Conservation (phyloP, 164 flowering plant species). For the Tetracentron sinense region DNA sequence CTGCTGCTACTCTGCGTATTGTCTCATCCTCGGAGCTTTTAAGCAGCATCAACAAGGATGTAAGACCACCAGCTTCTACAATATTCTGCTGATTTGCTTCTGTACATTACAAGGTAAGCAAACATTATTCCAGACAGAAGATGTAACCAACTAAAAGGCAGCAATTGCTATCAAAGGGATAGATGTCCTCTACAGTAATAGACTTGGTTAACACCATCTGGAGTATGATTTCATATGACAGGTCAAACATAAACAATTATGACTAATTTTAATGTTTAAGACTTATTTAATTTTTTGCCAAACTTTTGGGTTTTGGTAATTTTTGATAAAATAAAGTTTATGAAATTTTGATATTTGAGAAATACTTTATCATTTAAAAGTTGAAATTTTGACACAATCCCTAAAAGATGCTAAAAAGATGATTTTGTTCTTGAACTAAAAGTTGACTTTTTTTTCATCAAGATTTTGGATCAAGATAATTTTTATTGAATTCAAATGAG, state of each 20-base stretch:
- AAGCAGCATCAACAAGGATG: conserved; percentile 81
- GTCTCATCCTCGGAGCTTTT: conserved; percentile 78
- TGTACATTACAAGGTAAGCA: conserved; percentile 32
- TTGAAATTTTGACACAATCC: too few species aligned
- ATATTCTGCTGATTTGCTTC: conserved; percentile 88
- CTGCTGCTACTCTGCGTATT: conserved; percentile 91
- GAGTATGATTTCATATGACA: neutral
- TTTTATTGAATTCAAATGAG: too few species aligned
- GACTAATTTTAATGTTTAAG: neutral
- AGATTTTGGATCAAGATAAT: too few species aligned
- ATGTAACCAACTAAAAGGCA: neutral
- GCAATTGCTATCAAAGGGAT: neutral
- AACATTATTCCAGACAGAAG: conserved; percentile 3
- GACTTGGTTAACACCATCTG: neutral
- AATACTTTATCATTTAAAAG: too few species aligned
- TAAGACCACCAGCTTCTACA: conserved; percentile 95
- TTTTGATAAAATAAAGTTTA: too few species aligned
- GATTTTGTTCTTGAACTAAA: too few species aligned
- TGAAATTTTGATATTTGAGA: too few species aligned
- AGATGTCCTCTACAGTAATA: neutral
- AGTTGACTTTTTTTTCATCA: too few species aligned
- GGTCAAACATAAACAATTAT: neutral
- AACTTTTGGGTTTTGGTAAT: too few species aligned
- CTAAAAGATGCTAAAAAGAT: too few species aligned
- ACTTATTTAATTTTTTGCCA: too few species aligned